Evolutionary conservation across 306 rosid genomes (phyloP).

Genomic region (Quercus dentata): DNA sequence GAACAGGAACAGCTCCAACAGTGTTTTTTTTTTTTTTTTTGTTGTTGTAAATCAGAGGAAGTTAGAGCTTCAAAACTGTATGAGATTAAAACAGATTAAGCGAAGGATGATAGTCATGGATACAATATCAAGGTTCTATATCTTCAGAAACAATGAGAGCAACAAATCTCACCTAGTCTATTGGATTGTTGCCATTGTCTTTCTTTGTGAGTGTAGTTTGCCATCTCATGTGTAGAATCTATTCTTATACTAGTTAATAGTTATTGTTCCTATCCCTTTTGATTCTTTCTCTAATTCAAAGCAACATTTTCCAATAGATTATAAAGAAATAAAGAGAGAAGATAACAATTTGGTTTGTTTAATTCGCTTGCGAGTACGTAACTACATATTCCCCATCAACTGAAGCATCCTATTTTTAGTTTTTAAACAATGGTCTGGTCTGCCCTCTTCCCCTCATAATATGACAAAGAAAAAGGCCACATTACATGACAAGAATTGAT

Average conservation of each 20-base stretch:
- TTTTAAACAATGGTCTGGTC: background rate
- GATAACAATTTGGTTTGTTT: constrained; percentile 11
- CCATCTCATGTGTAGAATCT: constrained; percentile 10
- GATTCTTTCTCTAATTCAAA: background rate
- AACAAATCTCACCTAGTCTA: constrained; percentile 1
- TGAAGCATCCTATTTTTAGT: background rate
- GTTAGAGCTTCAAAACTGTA: constrained; percentile 8
- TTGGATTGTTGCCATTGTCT: background rate
- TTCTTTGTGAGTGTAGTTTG: constrained; percentile 6
- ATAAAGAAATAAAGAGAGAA: constrained; percentile 1
- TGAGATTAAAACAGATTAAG: constrained; percentile 20
- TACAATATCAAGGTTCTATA: constrained; percentile 5
- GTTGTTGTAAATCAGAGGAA: constrained; percentile 1
- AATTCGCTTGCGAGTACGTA: background rate
- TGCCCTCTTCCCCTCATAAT: background rate
- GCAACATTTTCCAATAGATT: background rate
- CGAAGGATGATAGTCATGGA: constrained; percentile 18
- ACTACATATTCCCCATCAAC: background rate
- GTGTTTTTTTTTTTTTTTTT: background rate
- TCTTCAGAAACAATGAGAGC: constrained; percentile 7
- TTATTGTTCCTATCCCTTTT: background rate
- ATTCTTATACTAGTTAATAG: background rate
- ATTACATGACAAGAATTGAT: background rate
- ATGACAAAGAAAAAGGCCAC: background rate
- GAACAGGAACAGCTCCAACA: background rate